Base-by-base conservation (phyloP, 164 flowering plant genomes). In the Santalum album region DNA sequence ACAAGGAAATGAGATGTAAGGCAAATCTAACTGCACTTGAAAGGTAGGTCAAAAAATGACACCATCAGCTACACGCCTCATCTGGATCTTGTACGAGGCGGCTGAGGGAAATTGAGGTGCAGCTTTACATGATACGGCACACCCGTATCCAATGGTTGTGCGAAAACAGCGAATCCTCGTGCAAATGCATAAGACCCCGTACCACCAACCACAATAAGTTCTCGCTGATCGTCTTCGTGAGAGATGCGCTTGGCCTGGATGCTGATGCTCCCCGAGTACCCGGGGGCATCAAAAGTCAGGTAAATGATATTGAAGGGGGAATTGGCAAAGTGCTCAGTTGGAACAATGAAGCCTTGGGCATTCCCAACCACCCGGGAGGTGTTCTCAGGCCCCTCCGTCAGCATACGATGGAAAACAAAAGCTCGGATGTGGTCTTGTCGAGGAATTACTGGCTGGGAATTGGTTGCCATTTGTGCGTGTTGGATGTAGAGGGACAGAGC, bases 181-280 rank as follows among this genome's bases (percentile, higher is more conserved):
- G 89, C 95, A 69, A 87, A 90, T 24, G 90, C 97, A 51, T 87
- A 90, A 18, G 85, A 77, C 0, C 94, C 89, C 0, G 97, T 87
- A 2, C 97, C 95, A 1, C 97, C 97, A n/a, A 85, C 80, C 9
- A 87, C 89, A 3, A 25, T 67, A 20, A 87, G 75, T 43, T 82
- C 80, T 39, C 83, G 74, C 20, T 22, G n/a, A n/a, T n/a, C 60
- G 29, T 64, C 72, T 50, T 66, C 71, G 54, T 74, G 51, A 0
- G 17, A 65, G 0, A 83, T 47, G 34, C 73, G 60, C 53, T 71
- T 78, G 18, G 87, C 84, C 58, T 76, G 68, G 19, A 90, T 58
- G 18, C 95, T 72, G 1, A 90, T 58, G 53, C 90, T 80, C 9
- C 97, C 95, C 0, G 83, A 67, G 52, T 69, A 72, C 17, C 73